These are phyloP conservation scores for Cornus florida DNA, from an alignment of 148 eudicot species.

Conservation along the genomic window DNA sequence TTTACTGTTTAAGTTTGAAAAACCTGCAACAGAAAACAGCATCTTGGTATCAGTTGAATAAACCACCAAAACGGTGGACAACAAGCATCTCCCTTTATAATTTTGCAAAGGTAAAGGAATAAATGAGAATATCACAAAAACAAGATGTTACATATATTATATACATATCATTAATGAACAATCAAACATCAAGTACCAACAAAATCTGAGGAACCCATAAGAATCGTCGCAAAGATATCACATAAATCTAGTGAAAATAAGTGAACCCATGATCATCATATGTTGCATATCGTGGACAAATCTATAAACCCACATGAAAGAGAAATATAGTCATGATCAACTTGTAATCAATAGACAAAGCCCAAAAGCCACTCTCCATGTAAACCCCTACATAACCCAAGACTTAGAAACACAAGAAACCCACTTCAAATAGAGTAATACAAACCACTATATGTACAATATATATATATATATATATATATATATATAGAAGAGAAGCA, in stretches of 20 bases:
- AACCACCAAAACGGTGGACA: constrained; percentile 73
- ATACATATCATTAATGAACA: constrained; percentile 5
- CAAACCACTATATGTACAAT: neutral
- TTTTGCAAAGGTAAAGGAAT: constrained; percentile 24
- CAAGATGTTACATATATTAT: constrained; percentile 5
- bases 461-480: no score
- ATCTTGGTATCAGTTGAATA: constrained; percentile 67
- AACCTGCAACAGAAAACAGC: constrained; percentile 72
- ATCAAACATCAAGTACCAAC: constrained; percentile 27
- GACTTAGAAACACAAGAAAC: constrained; percentile 22
- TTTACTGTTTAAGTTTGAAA: constrained; percentile 36
- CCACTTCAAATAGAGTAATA: constrained; percentile 14
- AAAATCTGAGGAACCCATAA: constrained; percentile 47
- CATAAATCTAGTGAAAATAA: constrained; percentile 25
- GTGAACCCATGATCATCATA: constrained; percentile 19
- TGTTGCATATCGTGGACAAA: constrained; percentile 12
- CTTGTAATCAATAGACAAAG: constrained; percentile 36
- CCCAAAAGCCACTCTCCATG: constrained; percentile 56
- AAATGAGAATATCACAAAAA: constrained; percentile 29
- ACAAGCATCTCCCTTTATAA: constrained; percentile 58
- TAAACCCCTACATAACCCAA: constrained; percentile 45
- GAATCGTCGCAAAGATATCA: constrained; percentile 37
- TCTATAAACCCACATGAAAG: constrained; percentile 13
- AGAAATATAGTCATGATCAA: constrained; percentile 1
- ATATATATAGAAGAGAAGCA: neutral